Evolutionary conservation across 306 rosid genomes (phyloP).

Genomic region (Prunus persica): DNA sequence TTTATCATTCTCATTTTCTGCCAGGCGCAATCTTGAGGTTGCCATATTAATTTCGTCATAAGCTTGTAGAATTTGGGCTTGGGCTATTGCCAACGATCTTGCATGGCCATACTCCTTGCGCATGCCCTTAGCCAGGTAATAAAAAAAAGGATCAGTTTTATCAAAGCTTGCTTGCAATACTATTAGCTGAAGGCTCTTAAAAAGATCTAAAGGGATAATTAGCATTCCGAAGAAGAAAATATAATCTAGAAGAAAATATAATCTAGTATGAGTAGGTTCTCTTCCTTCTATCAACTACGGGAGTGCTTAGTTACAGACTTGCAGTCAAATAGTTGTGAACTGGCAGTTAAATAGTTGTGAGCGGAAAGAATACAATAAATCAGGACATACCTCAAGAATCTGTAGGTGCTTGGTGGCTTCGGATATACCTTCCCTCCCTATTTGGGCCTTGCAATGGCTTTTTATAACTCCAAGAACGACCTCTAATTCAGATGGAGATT

Average conservation of each 20-base stretch:
- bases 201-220: background rate
- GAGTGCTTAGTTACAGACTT: conserved; percentile 6
- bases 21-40: conserved; percentile 59
- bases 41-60: conserved; percentile 98
- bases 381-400: conserved; percentile 65
- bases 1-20: conserved; percentile 61
- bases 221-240: background rate
- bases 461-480: conserved; percentile 81
- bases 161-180: conserved; percentile 10
- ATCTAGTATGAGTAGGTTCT: background rate
- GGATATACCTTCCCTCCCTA: conserved; percentile 62
- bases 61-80: conserved; percentile 85
- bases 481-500: conserved; percentile 83
- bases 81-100: conserved; percentile 86
- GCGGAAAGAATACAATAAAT: conserved; percentile 8
- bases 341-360: conserved; percentile 19
- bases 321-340: conserved; percentile 18
- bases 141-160: conserved; percentile 20
- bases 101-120: conserved; percentile 92
- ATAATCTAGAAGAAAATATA: background rate
- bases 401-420: conserved; percentile 73
- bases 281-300: conserved; percentile 10
- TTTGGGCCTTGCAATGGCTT: conserved; percentile 67
- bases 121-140: conserved; percentile 59
- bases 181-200: conserved; percentile 4